Conservation (phyloP, 2,329 filamentous ascomycete genomes). For the Arthrinium puccinioides region DNA sequence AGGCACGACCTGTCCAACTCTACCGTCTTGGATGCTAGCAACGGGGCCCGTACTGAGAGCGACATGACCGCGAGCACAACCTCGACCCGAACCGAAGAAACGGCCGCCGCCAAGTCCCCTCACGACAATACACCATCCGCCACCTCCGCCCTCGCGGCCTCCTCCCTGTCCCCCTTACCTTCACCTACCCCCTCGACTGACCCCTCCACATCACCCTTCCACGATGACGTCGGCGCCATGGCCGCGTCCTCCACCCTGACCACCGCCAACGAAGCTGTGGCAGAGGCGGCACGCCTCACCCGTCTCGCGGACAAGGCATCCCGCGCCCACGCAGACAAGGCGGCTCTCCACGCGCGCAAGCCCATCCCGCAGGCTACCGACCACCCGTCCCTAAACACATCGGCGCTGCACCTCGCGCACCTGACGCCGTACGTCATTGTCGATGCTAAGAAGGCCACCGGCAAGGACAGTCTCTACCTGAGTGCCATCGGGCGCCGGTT, state of each 20-base stretch:
- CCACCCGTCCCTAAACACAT: conserved; percentile 48
- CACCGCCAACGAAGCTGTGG: conserved; percentile 41
- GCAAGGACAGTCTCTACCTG: conserved; percentile 68
- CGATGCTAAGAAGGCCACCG: conserved; percentile 70
- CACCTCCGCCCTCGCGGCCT: conserved; percentile 9
- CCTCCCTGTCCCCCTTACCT: conserved; percentile 10
- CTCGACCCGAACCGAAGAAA: not conserved
- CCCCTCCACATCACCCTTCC: conserved; percentile 10
- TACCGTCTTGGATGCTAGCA: not conserved
- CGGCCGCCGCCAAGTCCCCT: not conserved
- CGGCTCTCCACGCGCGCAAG: conserved; percentile 47
- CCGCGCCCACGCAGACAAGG: conserved; percentile 48
- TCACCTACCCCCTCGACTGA: conserved; percentile 15
- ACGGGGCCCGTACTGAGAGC: not conserved
- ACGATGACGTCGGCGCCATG: conserved; percentile 8
- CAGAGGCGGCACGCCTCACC: conserved; percentile 54
- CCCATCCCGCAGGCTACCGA: conserved; percentile 38
- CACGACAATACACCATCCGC: not conserved
- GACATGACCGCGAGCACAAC: not conserved
- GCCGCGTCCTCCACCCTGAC: conserved; percentile 10
- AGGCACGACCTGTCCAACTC: not conserved
- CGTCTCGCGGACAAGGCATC: conserved; percentile 49
- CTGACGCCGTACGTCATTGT: conserved; percentile 63
- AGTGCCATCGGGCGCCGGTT: conserved; percentile 51
- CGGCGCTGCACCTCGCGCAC: conserved; percentile 47